phyloP scores from a whole-genome alignment of 176 grass and related monocot species.

The Eleusine indica region DNA sequence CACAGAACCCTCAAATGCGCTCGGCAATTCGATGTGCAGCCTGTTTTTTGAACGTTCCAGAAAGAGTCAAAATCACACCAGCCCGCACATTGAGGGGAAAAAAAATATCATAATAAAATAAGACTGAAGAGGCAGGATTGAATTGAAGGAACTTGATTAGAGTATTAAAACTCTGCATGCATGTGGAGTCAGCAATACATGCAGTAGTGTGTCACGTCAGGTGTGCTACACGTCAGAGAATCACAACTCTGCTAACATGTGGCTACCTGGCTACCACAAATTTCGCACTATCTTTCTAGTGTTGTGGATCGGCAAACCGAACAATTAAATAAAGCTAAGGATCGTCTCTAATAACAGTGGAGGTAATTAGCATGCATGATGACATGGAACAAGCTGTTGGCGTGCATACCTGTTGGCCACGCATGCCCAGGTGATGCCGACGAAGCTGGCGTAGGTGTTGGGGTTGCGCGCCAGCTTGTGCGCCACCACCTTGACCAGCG shows the following conservation, averaged over 20 bases:
- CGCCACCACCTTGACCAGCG: constrained; percentile 78
- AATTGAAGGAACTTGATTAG: not conserved
- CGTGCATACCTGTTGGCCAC: constrained; percentile 59
- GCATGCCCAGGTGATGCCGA: constrained; percentile 84
- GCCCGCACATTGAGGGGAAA: not conserved
- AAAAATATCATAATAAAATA: not conserved
- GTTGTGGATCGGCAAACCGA: not conserved
- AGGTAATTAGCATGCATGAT: not conserved
- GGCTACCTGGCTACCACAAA: constrained; percentile 25
- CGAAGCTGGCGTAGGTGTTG: constrained; percentile 79
- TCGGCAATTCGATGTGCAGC: constrained; percentile 76
- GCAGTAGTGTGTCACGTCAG: not conserved
- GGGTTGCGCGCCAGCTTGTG: constrained; percentile 80
- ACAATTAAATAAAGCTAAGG: not conserved
- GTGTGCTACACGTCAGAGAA: constrained; percentile 42
- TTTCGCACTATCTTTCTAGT: constrained; percentile 6
- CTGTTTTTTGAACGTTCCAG: constrained; percentile 35
- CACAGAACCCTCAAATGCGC: constrained; percentile 70
- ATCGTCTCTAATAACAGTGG: not conserved
- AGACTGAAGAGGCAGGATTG: not conserved
- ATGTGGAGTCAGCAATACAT: constrained; percentile 15
- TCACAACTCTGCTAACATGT: not conserved
- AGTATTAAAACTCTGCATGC: not conserved
- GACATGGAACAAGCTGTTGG: not conserved
- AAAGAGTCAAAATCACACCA: not conserved